Evolutionary conservation across 495 filamentous ascomycete species (phyloP), one percentile per base, ranked within the genome.

Genomic region (Talaromyces wortmannii): DNA sequence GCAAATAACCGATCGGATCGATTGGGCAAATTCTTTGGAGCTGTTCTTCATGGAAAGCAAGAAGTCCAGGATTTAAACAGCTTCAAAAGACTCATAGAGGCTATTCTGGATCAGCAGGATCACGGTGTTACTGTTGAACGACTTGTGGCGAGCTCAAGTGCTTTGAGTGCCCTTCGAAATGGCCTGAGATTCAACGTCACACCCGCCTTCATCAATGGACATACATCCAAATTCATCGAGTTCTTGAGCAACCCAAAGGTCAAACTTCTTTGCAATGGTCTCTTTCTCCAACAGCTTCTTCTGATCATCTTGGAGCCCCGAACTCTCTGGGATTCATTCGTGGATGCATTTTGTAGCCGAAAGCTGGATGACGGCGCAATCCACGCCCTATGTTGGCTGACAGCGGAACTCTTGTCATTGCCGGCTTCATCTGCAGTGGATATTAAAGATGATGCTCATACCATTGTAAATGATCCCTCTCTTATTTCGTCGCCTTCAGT

Each of bases 11-110:
- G 63, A 10, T 60, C 57, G 8, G 59, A 52, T 46, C 54, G 62
- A n/a, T 61, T 67, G 40, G 59, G 60, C 17, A 69, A 58, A 43
- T 68, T 63, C 59, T 72, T 76, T 58, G 54, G 48, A 31, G 48
- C 50, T 7, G 63, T 76, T 29, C 6, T 74, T 3, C 8, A 49
- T 31, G 75, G 69, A n/a, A 65, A 71, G 40, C 60, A 65, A 29
- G 16, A 53, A 12, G 30, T 78, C 17, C 48, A 55, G 7, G 71
- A 55, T 31, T 17, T 58, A 5, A 56, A 57, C 43, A 13, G 82
- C 55, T 78, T 73, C n/a, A 76, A 76, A 43, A 70, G 74, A 7
- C 84, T 89, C 52, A 52, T 90, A 5, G 84, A 89, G 58, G 79
- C 86, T 0, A 59, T 88, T 3, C 70, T 74, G 15, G 66, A 59